Conservation (phyloP, 1,284 basidiomycete species). For the Apiotrichum domesticum region DNA sequence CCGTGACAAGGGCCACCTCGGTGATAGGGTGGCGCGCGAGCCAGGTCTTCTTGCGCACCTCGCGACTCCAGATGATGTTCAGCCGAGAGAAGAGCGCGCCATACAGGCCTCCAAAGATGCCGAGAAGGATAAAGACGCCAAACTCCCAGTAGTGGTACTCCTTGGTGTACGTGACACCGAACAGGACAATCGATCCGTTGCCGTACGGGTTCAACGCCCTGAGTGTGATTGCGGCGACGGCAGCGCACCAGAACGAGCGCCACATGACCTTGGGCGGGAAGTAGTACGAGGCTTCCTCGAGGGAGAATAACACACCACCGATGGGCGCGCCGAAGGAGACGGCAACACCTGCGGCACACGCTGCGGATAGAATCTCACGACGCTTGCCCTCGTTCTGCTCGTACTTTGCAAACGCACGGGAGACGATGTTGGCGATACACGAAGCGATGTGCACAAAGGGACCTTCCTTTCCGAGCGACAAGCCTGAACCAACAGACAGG, state of each 20-base stretch:
- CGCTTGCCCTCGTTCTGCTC: conserved; percentile 94
- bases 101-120: conserved; percentile 84
- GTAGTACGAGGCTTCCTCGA: conserved; percentile 92
- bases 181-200: conserved; percentile 50
- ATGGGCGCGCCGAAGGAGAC: conserved; percentile 82
- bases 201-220: conserved; percentile 87
- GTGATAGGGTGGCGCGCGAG: conserved; percentile 69
- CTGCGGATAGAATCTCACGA: conserved; percentile 84
- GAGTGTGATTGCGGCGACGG: conserved; percentile 83
- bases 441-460: conserved; percentile 95
- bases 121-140: conserved; percentile 74
- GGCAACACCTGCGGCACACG: conserved; percentile 62
- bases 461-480: conserved; percentile 88
- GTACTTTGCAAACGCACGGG: conserved; percentile 78
- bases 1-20: conserved; percentile 78
- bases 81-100: conserved; percentile 83
- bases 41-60: conserved; percentile 76
- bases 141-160: conserved; percentile 47
- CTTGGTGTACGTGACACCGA: conserved; percentile 44
- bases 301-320: conserved; percentile 83
- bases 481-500: conserved; percentile 81
- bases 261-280: conserved; percentile 93
- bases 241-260: conserved; percentile 90
- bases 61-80: conserved; percentile 80
- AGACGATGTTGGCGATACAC: conserved; percentile 91